These are phyloP conservation scores for Pseudocercospora crystallina DNA, from an alignment of 2,329 filamentous ascomycete genomes.

Conservation along the genomic window DNA sequence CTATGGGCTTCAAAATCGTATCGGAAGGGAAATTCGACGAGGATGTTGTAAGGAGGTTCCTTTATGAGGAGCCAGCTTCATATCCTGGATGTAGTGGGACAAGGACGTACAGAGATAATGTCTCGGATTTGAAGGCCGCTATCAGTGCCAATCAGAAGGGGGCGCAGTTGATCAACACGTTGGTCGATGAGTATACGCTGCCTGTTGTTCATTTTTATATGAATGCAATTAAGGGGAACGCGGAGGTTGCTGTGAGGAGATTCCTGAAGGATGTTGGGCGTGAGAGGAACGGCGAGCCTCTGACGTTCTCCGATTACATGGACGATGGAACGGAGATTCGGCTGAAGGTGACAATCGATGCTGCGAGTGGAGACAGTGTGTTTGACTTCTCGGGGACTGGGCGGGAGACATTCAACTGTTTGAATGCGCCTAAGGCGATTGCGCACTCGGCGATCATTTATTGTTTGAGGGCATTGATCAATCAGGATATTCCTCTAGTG, in stretches of 20 bases:
- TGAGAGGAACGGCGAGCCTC: constrained; percentile 18
- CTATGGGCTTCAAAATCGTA: constrained; percentile 29
- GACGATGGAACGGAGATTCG: constrained; percentile 42
- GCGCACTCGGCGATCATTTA: constrained; percentile 40
- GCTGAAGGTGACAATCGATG: constrained; percentile 37
- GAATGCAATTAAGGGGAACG: constrained; percentile 40
- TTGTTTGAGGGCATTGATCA: constrained; percentile 33
- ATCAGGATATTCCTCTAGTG: constrained; percentile 49
- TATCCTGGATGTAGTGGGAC: constrained; percentile 36
- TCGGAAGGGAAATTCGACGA: constrained; percentile 39
- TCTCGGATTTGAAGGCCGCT: constrained; percentile 38
- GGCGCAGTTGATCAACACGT: constrained; percentile 35
- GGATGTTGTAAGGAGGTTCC: constrained; percentile 33
- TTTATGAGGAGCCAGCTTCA: constrained; percentile 69
- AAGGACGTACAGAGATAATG: constrained; percentile 36
- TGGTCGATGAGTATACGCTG: constrained; percentile 39
- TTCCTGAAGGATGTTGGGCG: constrained; percentile 30
- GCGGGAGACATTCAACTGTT: constrained; percentile 33
- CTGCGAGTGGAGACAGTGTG: constrained; percentile 30
- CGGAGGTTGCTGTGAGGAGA: constrained; percentile 36
- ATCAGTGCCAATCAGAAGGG: constrained; percentile 39
- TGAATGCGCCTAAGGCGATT: constrained; percentile 42
- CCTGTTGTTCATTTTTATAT: constrained; percentile 43
- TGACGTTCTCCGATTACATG: constrained; percentile 40
- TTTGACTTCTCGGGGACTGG: constrained; percentile 47